A percentile compares a stretch with the other conserved stretches of the same genome.
Evolutionary conservation across 2,329 filamentous ascomycete genomes (phyloP).

Genomic region (Coniochaeta ligniaria): DNA sequence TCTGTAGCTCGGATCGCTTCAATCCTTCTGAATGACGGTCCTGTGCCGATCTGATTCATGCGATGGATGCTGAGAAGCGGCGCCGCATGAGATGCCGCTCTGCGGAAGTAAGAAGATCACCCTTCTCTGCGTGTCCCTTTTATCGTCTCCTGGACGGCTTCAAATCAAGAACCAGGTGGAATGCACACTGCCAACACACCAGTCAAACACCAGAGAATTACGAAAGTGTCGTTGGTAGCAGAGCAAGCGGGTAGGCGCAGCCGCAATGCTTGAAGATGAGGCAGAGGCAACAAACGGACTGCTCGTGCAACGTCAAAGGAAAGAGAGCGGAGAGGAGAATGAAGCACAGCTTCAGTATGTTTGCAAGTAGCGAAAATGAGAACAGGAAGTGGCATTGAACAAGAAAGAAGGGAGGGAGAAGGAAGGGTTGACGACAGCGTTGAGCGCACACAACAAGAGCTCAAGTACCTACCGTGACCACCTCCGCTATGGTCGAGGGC

Average conservation of each 20-base stretch:
- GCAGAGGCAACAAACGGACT: background rate
- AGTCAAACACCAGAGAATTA: background rate
- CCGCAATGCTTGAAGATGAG: background rate
- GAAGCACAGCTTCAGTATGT: background rate
- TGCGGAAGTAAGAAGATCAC: background rate
- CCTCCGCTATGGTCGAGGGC: background rate
- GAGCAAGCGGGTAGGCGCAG: background rate
- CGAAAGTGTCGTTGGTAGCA: background rate
- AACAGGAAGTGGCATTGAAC: background rate
- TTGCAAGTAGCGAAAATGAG: background rate
- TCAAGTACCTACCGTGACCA: background rate
- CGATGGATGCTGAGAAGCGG: background rate
- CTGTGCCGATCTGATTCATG: background rate
- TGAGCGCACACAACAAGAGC: background rate
- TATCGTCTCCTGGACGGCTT: background rate
- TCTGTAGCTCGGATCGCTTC: constrained; percentile 1
- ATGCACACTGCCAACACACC: background rate
- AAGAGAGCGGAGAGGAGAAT: background rate
- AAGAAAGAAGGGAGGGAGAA: background rate
- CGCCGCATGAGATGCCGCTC: background rate
- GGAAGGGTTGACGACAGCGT: background rate
- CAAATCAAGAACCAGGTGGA: background rate
- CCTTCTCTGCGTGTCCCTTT: background rate
- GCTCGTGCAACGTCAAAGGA: background rate
- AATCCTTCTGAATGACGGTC: background rate